Percentiles rank a stretch among this genome's conserved stretches.
Evolutionary conservation across 2,329 filamentous ascomycete genomes (phyloP).

Genomic region (Claviceps digitariae): DNA sequence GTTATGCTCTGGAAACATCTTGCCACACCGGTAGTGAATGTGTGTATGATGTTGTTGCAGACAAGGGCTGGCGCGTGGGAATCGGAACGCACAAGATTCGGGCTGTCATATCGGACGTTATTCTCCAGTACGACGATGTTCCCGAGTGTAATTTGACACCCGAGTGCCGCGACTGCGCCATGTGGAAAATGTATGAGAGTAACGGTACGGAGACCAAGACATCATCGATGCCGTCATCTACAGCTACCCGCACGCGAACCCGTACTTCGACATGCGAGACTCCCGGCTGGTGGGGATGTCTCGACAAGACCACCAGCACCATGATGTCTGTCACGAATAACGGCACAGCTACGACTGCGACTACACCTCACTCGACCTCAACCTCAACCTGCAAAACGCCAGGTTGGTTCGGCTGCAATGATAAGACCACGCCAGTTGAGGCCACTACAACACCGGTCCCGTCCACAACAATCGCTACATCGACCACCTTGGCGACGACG

Average conservation of each 20-base stretch:
- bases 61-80: conserved; percentile 84
- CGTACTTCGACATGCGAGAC: conserved; percentile 81
- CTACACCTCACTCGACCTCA: conserved; percentile 30
- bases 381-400: conserved; percentile 39
- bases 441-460: conserved; percentile 17
- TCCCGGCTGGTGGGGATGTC: conserved; percentile 81
- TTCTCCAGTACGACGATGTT: conserved; percentile 69
- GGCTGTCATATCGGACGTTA: conserved; percentile 74
- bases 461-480: conserved; percentile 11
- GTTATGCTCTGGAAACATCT: conserved; percentile 85
- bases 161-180: conserved; percentile 77
- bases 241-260: conserved; percentile 54
- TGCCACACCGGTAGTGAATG: conserved; percentile 86
- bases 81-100: conserved; percentile 86
- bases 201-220: conserved; percentile 72
- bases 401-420: conserved; percentile 56
- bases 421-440: conserved; percentile 20
- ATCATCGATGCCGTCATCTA: conserved; percentile 40
- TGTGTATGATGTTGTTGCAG: conserved; percentile 80
- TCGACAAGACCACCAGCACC: conserved; percentile 51
- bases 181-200: conserved; percentile 91
- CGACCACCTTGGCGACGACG: conserved; percentile 16
- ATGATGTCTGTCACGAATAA: conserved; percentile 23
- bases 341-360: conserved; percentile 27
- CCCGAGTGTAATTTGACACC: conserved; percentile 63